Base-by-base conservation (phyloP, 129 eudicot genomes). In the Flaveria trinervia region DNA sequence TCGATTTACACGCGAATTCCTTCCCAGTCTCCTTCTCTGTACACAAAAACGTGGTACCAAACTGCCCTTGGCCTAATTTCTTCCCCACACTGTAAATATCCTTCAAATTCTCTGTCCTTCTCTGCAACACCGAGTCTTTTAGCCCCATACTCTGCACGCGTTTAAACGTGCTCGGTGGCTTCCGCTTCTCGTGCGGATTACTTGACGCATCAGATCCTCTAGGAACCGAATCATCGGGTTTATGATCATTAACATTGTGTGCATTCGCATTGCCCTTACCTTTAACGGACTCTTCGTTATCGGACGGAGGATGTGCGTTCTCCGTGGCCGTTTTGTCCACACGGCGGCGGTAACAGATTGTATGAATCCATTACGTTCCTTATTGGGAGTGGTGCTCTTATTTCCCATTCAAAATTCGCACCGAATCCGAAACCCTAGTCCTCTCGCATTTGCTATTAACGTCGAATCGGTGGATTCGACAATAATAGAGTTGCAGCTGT, bases 1-100 rank as follows among this genome's bases (percentile, higher is more conserved):
- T 87, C 0, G 97, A 86, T 49, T 93, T 93, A 72, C 97, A 93
- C 0, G 98, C 98, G 61, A 79, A 86, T 65, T 90, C 92, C 69
- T 84, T 93, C 14, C 90, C 90, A 0, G 91, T 78, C 14, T 71
- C 86, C 83, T 87, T 90, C 72, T 88, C 93, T 10, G 86, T 14
- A 57, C 97, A 90, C 13, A 82, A 65, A 75, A 85, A 90, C 2
- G 98, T 93, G 3, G 97, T 88, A 61, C 98, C 98, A 64, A 93
- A 90, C 70, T 93, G 98, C 50, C 98, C 97, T 83, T 93, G 97
- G 33, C 98, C 98, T 79, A 93, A 25, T 81, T 93, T 90, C 86
- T 88, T 90, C 17, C 97, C 98, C 73, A 90, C 12, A 54, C 65
- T 83, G 65, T 82, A 90, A 65, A 79, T 41, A 36, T 93, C 98